These are phyloP conservation scores for Solanum sejunctum DNA, from an alignment of 257 asterid genomes.

Conservation along the genomic window DNA sequence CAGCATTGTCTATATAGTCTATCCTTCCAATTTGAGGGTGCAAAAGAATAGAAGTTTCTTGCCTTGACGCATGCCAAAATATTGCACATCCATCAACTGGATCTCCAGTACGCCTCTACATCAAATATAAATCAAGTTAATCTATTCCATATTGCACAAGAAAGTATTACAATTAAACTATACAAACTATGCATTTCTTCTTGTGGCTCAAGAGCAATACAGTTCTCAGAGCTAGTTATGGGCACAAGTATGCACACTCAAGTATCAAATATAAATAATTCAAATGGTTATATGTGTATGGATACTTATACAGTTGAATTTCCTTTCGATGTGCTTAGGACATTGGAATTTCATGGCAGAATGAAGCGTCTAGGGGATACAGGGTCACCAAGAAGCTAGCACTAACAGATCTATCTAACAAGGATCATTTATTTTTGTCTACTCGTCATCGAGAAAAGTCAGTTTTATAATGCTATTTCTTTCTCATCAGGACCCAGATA, in stretches of 20 bases:
- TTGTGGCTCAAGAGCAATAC: neutral
- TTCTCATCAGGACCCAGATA: neutral
- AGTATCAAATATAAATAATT: neutral
- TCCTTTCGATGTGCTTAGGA: neutral
- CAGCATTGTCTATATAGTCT: neutral
- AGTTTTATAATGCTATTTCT: neutral
- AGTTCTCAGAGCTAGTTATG: neutral
- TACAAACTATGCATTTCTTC: neutral
- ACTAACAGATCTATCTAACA: neutral
- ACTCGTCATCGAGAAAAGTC: neutral
- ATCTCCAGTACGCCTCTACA: conserved; percentile 86
- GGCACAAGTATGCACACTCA: neutral
- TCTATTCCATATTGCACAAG: neutral
- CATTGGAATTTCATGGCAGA: neutral
- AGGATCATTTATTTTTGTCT: neutral
- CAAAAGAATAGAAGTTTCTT: conserved; percentile 10
- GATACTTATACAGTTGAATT: neutral
- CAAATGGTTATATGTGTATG: neutral
- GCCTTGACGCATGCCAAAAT: conserved; percentile 87
- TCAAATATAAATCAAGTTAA: neutral
- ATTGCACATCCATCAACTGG: conserved; percentile 93
- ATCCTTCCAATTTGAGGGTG: neutral
- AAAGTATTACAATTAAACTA: neutral
- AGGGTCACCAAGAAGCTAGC: neutral
- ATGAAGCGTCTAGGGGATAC: neutral